phyloP scores from a whole-genome alignment of 108 stramenopile genomes.

The Cyclostephanos invisitatus region DNA sequence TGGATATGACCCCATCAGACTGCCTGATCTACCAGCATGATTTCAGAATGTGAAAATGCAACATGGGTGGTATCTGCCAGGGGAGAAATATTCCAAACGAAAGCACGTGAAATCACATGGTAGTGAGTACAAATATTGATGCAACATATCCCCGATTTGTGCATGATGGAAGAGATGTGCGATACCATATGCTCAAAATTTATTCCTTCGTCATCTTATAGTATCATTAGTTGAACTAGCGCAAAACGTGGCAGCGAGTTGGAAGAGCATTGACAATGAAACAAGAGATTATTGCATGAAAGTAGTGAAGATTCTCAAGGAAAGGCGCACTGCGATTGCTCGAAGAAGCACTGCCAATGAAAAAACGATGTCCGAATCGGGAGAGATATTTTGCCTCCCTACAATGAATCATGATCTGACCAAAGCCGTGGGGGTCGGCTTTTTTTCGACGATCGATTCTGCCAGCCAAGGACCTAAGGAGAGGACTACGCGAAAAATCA shows the following conservation, averaged over 20 bases:
- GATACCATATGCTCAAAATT: not conserved
- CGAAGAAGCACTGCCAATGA: too few relatives aligned
- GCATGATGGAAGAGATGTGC: not conserved
- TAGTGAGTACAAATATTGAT: not conserved
- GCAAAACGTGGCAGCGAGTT: not conserved
- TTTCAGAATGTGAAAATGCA: not conserved
- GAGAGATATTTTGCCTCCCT: too few relatives aligned
- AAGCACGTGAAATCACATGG: not conserved
- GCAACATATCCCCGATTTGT: not conserved
- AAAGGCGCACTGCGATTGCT: not conserved
- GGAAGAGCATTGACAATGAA: not conserved
- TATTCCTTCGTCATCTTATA: not conserved
- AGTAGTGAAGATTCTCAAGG: constrained; percentile 1
- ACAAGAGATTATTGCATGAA: not conserved
- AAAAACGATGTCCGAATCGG: too few relatives aligned
- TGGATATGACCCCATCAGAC: not conserved
- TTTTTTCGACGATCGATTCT: too few relatives aligned
- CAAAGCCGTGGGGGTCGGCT: too few relatives aligned
- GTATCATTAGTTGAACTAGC: not conserved
- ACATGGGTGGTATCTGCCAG: not conserved
- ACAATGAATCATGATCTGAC: too few relatives aligned
- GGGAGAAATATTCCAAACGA: not conserved
- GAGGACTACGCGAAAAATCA: too few relatives aligned
- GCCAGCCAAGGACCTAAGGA: too few relatives aligned
- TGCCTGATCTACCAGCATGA: not conserved